phyloP scores from a whole-genome alignment of 164 flowering plant species.

The Vitis cinerea region DNA sequence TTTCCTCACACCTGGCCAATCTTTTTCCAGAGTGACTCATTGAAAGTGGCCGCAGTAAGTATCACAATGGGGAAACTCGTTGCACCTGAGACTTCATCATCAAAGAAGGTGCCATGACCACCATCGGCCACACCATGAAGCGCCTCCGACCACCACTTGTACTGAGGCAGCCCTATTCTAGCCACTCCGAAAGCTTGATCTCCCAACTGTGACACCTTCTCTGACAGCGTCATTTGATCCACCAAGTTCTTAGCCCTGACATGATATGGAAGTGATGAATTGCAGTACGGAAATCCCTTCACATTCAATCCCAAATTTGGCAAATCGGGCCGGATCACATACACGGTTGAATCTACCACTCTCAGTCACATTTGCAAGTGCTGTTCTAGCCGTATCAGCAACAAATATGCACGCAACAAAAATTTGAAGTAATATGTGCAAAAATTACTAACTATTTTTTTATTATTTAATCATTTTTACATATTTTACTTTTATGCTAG shows the following conservation, averaged over 20 bases:
- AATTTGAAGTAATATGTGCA: too few relatives aligned
- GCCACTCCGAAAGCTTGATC: constrained; percentile 2
- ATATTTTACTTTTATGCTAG: too few relatives aligned
- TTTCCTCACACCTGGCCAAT: constrained; percentile 15
- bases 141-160: constrained; percentile 26
- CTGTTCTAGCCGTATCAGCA: too few relatives aligned
- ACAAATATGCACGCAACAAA: too few relatives aligned
- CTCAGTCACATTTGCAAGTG: too few relatives aligned
- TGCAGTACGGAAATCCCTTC: constrained; percentile 4
- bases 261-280: not conserved
- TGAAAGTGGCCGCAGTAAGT: constrained; percentile 16
- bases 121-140: constrained; percentile 18
- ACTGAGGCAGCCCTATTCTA: constrained; percentile 12
- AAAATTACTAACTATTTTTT: too few relatives aligned
- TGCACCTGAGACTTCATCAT: constrained; percentile 10
- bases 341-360: too few relatives aligned
- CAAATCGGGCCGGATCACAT: not conserved
- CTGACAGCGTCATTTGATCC: constrained; percentile 9
- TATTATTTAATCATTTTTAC: too few relatives aligned
- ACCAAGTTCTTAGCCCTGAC: constrained; percentile 20
- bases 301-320: not conserved
- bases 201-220: constrained; percentile 15
- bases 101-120: constrained; percentile 17
- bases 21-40: constrained; percentile 10
- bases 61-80: constrained; percentile 18